Percentiles rank a stretch among this genome's conserved stretches.
Evolutionary conservation across 768 basidiomycete genomes (phyloP).

Genomic region (Leucocoprinus leucothites): DNA sequence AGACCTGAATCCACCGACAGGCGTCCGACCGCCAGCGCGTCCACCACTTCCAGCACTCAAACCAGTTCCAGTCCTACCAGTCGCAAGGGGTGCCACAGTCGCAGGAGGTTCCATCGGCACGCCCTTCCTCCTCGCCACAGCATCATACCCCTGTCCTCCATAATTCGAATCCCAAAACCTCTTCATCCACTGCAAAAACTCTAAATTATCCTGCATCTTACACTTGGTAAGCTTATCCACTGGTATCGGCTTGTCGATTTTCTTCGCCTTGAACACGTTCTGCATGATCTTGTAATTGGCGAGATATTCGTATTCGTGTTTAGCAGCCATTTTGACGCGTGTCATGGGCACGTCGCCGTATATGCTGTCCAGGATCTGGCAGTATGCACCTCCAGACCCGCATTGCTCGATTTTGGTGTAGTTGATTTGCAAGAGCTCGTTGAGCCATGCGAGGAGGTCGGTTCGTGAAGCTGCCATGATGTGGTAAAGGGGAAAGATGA

Average conservation of each 20-base stretch:
- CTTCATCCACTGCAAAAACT: slow-evolving; percentile 97
- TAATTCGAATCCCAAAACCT: slow-evolving; percentile 95
- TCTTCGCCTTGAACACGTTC: slow-evolving; percentile 85
- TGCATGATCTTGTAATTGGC: slow-evolving; percentile 97
- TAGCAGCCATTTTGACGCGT: slow-evolving; percentile 94
- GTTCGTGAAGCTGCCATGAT: slow-evolving; percentile 70
- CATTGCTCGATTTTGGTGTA: slow-evolving; percentile 94
- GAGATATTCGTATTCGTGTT: slow-evolving; percentile 93
- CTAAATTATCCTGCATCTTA: slow-evolving; percentile 99
- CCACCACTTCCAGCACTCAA: slow-evolving; percentile 23
- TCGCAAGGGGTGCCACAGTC: slow-evolving; percentile 66
- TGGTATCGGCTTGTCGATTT: slow-evolving; percentile 96
- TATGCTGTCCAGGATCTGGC: slow-evolving; percentile 93
- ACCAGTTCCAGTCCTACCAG: slow-evolving; percentile 20
- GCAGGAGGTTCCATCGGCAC: slow-evolving; percentile 74
- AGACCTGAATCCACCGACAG: slow-evolving; percentile 64
- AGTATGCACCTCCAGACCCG: slow-evolving; percentile 89
- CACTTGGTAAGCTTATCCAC: slow-evolving; percentile 96
- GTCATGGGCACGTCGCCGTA: slow-evolving; percentile 90
- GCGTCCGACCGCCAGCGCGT: slow-evolving; percentile 70
- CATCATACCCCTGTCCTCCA: slow-evolving; percentile 83
- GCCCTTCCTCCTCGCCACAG: slow-evolving; percentile 78
- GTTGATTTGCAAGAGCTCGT: slow-evolving; percentile 86
- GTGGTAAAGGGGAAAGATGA: neutral
- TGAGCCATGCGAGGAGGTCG: slow-evolving; percentile 90